Percentiles rank a stretch among this genome's conserved stretches.
phyloP scores from a whole-genome alignment of 352 stramenopile genomes.

The Pythium utonaiense region DNA sequence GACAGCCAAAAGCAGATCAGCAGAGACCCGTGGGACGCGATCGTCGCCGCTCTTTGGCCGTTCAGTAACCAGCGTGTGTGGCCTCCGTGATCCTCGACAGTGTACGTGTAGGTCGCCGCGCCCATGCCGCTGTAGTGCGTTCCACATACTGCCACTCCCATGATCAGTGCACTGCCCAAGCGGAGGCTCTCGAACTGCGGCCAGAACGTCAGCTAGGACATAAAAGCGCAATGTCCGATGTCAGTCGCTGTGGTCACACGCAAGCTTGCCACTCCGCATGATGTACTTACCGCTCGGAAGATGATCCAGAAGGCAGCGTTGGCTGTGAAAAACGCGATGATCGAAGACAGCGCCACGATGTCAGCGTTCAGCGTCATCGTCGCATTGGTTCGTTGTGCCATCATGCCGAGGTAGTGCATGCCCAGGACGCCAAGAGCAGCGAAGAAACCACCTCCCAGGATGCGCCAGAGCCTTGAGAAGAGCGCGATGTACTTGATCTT shows the following conservation, averaged over 20 bases:
- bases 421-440: slow-evolving; percentile 45
- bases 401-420: slow-evolving; percentile 63
- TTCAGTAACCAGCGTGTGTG: slow-evolving; percentile 30
- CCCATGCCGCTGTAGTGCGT: slow-evolving; percentile 71
- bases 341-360: slow-evolving; percentile 42
- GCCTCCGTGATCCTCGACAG: slow-evolving; percentile 32
- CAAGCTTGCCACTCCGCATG: too few relatives aligned
- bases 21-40: slow-evolving; percentile 51
- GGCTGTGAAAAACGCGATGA: slow-evolving; percentile 58
- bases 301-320: slow-evolving; percentile 71
- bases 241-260: too few relatives aligned
- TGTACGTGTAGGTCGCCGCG: slow-evolving; percentile 45
- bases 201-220: slow-evolving; percentile 67
- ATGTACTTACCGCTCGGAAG: slow-evolving; percentile 47
- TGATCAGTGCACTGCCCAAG: slow-evolving; percentile 57
- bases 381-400: slow-evolving; percentile 52
- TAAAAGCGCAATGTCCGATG: too few relatives aligned
- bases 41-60: slow-evolving; percentile 25
- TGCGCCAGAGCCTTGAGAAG: slow-evolving; percentile 53
- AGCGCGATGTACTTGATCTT: slow-evolving; percentile 58
- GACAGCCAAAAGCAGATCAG: slow-evolving; percentile 62
- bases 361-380: slow-evolving; percentile 37
- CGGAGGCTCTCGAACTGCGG: slow-evolving; percentile 48
- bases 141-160: slow-evolving; percentile 66
- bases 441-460: slow-evolving; percentile 44